Evolutionary conservation across 192 early-diverging fungal species (phyloP).

Genomic region (Gamsiella multidivaricata): DNA sequence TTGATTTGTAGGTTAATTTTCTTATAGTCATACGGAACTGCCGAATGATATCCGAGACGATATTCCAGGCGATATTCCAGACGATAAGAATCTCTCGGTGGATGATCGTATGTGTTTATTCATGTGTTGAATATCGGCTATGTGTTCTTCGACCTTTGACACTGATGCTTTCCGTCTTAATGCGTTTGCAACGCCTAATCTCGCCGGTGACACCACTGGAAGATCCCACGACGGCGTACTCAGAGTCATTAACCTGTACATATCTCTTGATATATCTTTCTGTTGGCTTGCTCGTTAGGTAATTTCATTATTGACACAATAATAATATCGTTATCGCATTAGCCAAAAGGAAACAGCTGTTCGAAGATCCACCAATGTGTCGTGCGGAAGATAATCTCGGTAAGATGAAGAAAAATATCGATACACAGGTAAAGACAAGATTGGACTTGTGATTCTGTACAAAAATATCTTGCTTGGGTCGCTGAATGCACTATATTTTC

Average conservation of each 20-base stretch:
- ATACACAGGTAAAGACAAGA: background rate
- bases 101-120: background rate
- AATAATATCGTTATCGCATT: background rate
- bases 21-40: constrained; percentile 5
- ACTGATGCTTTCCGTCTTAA: background rate
- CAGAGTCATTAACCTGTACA: no score
- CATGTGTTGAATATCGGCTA: background rate
- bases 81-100: background rate
- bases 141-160: background rate
- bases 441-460: background rate
- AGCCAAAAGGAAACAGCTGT: background rate
- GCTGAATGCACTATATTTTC: background rate
- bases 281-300: background rate
- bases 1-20: background rate
- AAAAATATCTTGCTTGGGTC: background rate
- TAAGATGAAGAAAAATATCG: background rate
- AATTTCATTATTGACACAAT: background rate
- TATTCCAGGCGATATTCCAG: background rate
- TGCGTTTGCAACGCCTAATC: no score
- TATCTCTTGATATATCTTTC: background rate
- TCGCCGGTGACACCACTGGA: no score
- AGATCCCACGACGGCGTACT: no score
- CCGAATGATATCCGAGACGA: no score
- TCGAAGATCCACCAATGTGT: background rate
- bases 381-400: background rate